These are phyloP conservation scores for Chalaropsis ovoidea DNA, from an alignment of 2,329 filamentous ascomycete genomes.

Conservation along the genomic window DNA sequence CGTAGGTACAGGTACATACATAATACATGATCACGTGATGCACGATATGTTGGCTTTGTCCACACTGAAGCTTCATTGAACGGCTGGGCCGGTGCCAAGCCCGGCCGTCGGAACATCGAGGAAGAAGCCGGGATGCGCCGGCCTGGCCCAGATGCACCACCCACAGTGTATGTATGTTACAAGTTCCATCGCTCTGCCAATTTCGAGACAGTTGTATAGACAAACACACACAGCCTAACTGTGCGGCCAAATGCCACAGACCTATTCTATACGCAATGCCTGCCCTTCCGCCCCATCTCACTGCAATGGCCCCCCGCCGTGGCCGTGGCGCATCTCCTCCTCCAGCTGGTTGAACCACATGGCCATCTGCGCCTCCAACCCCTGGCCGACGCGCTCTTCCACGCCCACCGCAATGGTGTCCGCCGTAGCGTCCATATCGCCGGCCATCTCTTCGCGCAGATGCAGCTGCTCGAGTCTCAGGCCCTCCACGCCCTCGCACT, in stretches of 20 bases:
- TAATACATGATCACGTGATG: neutral
- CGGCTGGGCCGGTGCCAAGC: neutral
- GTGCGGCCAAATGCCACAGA: too few relatives aligned
- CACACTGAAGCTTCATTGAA: neutral
- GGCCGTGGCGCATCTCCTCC: neutral
- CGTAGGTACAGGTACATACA: neutral
- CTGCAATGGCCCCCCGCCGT: neutral
- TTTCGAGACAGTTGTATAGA: too few relatives aligned
- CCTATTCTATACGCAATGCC: neutral
- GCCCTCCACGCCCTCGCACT: constrained; percentile 7
- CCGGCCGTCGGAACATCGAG: neutral
- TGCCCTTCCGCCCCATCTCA: neutral
- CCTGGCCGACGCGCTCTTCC: neutral
- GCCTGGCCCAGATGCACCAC: too few relatives aligned
- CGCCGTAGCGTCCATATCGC: neutral
- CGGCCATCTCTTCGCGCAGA: constrained; percentile 4
- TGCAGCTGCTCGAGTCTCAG: constrained; percentile 10
- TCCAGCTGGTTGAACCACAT: neutral
- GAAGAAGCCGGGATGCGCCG: neutral
- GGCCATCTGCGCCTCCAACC: constrained; percentile 5
- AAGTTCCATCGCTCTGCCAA: too few relatives aligned
- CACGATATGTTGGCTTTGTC: too few relatives aligned
- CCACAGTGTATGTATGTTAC: too few relatives aligned
- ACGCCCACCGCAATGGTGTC: neutral
- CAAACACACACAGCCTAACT: too few relatives aligned